Conservation (phyloP, 495 filamentous ascomycete species). For the Jackrogersella minutella region DNA sequence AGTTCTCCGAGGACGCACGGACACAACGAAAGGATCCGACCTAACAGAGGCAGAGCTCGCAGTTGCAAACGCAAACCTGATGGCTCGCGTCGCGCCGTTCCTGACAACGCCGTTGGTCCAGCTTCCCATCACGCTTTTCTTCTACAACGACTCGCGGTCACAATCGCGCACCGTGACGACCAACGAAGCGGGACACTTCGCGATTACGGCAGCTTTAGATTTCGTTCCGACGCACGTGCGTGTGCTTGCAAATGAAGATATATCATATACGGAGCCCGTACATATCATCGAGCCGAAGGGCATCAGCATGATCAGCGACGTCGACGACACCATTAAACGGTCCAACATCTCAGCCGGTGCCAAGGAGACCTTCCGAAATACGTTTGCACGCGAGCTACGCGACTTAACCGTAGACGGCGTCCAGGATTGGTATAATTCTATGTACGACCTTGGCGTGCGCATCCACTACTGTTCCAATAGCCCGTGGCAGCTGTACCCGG, state of each 20-base stretch:
- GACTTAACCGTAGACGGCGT: slow-evolving; percentile 88
- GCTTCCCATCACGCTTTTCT: slow-evolving; percentile 85
- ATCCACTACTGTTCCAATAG: slow-evolving; percentile 94
- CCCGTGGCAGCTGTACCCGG: slow-evolving; percentile 94
- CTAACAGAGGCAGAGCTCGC: slow-evolving; percentile 72
- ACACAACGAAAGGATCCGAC: slow-evolving; percentile 62
- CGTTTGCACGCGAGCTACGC: slow-evolving; percentile 83
- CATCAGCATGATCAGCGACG: slow-evolving; percentile 94
- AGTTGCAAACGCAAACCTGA: slow-evolving; percentile 82
- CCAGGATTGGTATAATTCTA: slow-evolving; percentile 81
- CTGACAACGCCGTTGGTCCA: slow-evolving; percentile 78
- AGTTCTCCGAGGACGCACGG: slow-evolving; percentile 41
- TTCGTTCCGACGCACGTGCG: slow-evolving; percentile 91
- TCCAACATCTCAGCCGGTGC: slow-evolving; percentile 87
- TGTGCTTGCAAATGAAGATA: slow-evolving; percentile 82
- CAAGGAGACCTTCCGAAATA: slow-evolving; percentile 94
- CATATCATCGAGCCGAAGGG: slow-evolving; percentile 79
- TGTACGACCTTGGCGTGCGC: slow-evolving; percentile 80
- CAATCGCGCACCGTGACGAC: slow-evolving; percentile 81
- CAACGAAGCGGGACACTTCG: slow-evolving; percentile 88
- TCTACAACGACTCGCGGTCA: slow-evolving; percentile 82
- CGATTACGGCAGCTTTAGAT: slow-evolving; percentile 74
- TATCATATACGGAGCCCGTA: slow-evolving; percentile 80
- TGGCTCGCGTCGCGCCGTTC: slow-evolving; percentile 88
- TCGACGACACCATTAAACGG: slow-evolving; percentile 97